Base-by-base conservation (phyloP, 2,329 filamentous ascomycete species). In the Cordyceps militaris region DNA sequence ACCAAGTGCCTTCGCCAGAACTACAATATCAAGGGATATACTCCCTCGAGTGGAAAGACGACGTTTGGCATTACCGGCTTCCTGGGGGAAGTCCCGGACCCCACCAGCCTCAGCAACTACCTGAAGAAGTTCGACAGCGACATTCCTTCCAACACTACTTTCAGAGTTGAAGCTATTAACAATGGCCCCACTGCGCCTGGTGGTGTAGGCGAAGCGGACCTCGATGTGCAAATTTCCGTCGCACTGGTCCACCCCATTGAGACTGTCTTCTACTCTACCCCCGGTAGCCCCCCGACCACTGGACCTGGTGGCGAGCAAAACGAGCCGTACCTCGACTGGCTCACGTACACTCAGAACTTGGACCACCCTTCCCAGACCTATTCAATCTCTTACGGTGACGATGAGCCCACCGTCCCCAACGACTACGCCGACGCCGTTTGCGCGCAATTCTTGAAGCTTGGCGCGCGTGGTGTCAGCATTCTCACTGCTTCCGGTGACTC, bases 251-350 rank as follows among this genome's bases (percentile, higher is more conserved):
- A 59, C 44, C 57, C 57, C 1, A 43, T 59, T 14, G 28, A 49
- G n/a, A 55, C 53, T 9, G 44, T 59, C 16, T 59, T 44, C 36
- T 59, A 59, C 30, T 59, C 57, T n/a, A 50, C 44, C 13, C 43
- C 43, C 23, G 57, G 57, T 19, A 34, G 40, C 2, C 57, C 57
- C 5, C 57, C 57, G 10, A 51, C 21, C 11, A 49, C 26, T 26
- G 42, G 32, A 16, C 46, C 24, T 30, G 44, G 44, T 19, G 36
- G 26, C 6, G 40, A 49, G 34, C 13, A 38, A 4, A 59, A 59
- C 36, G 57, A 59, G 57, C 57, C 57, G 3, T 59, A 59, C 34
- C 57, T 59, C 9, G 57, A 59, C 43, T 59, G 57, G 57, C 57
- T 59, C 44, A 32, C 55, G 43, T 59, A 55, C 50, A 59, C 57